Percentiles rank a stretch among this genome's conserved stretches.
phyloP scores from a whole-genome alignment of 768 basidiomycete genomes.

The Pisolithus microcarpus region DNA sequence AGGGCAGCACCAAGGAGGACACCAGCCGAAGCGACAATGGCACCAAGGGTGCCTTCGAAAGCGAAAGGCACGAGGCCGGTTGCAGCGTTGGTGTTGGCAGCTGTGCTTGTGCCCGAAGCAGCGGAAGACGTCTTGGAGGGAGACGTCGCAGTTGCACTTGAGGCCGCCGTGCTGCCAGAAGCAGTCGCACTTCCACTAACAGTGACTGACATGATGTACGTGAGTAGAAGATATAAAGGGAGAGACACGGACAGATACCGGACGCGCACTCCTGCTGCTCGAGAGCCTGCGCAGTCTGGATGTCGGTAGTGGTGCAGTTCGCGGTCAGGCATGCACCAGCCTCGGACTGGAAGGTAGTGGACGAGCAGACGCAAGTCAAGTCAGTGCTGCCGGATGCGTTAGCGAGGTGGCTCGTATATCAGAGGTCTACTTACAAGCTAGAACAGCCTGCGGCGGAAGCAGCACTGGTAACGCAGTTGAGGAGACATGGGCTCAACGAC shows the following conservation, averaged over 20 bases:
- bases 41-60: slow-evolving; percentile 11
- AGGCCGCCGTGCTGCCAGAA: neutral
- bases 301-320: slow-evolving; percentile 28
- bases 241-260: slow-evolving; percentile 6
- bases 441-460: slow-evolving; percentile 1
- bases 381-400: neutral
- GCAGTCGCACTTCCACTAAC: neutral
- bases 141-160: neutral
- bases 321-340: slow-evolving; percentile 24
- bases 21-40: slow-evolving; percentile 21
- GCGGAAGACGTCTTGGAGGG: neutral
- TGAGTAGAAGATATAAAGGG: neutral
- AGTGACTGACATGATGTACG: neutral
- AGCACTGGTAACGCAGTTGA: slow-evolving; percentile 2
- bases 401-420: neutral
- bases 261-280: slow-evolving; percentile 28
- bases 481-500: slow-evolving; percentile 10
- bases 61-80: slow-evolving; percentile 13
- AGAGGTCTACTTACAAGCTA: slow-evolving; percentile 19
- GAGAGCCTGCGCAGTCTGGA: slow-evolving; percentile 22
- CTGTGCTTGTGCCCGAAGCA: neutral
- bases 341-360: slow-evolving; percentile 20
- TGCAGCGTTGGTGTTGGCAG: slow-evolving; percentile 11
- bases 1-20: slow-evolving; percentile 20
- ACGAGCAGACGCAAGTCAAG: neutral